Evolutionary conservation across 1,284 basidiomycete genomes (phyloP), one percentile per base, ranked within the genome.

Genomic region (Malassezia equina): DNA sequence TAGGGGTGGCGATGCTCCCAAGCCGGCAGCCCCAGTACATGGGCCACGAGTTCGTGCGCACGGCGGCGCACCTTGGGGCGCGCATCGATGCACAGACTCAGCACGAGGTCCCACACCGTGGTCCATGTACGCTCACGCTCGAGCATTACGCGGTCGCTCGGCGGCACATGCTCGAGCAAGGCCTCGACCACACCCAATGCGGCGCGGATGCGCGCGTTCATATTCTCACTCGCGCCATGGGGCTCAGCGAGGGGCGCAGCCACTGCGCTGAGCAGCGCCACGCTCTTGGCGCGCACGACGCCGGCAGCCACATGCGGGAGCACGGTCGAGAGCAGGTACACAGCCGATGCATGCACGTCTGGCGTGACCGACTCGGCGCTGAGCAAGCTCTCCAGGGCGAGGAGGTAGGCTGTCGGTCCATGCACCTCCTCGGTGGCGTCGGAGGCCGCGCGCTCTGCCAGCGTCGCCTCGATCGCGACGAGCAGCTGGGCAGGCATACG

Each of bases 41-140:
- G 84, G 60, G 80, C 81, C 36, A 98, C 81, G 21, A 88, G 81
- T 65, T 95, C 90, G 52, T 86, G 85, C 8, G 93, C 90, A 61
- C 85, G 83, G 76, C 84, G 90, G 54, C 94, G 83, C 44, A 98
- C 89, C 78, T 98, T 96, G 32, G 94, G 93, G 42, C 93, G 79
- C 1, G 84, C 81, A 77, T 98, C 93, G 47, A 90, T 79, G 64
- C 83, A 85, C 47, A 96, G 78, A 57, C 86, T 83, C 44, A 98
- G 78, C 44, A 93, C 78, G 82, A 64, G 86, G 80, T 71, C 76
- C 75, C 78, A 84, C 66, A 65, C 68, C 2, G 60, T 61, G 9
- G 58, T 58, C 29, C 71, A 52, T 1, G 59, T 59, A 9, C 53
- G 54, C 36, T 72, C 62, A 25, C 54, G 63, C 42, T 66, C 61